phyloP scores from a whole-genome alignment of 148 eudicot genomes.

The Beta vulgaris region DNA sequence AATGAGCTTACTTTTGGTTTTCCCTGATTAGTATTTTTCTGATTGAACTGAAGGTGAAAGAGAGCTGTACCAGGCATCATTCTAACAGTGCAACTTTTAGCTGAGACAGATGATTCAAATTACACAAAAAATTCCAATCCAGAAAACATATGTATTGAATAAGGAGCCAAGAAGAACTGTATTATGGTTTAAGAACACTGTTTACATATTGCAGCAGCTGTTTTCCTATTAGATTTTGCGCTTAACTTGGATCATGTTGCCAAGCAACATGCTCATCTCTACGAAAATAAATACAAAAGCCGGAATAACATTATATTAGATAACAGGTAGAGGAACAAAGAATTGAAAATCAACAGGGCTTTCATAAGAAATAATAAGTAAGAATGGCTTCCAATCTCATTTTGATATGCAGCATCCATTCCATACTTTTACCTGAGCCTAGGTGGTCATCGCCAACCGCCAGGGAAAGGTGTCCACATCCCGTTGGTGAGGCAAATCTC shows the following conservation, averaged over 20 bases:
- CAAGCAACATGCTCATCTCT: not conserved
- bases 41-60: conserved; percentile 46
- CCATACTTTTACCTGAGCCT: no score
- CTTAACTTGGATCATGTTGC: not conserved
- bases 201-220: not conserved
- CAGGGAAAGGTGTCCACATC: no score
- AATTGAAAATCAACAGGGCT: not conserved
- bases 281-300: not conserved
- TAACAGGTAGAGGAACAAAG: not conserved
- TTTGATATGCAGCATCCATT: not conserved
- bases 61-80: conserved; percentile 84
- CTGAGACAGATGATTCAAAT: conserved; percentile 37
- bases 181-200: not conserved
- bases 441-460: no score
- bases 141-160: not conserved
- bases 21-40: conserved; percentile 40
- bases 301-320: not conserved
- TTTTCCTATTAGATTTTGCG: not conserved
- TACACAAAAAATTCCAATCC: not conserved
- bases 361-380: not conserved
- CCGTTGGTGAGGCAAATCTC: no score
- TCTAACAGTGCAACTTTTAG: conserved; percentile 45
- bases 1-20: conserved; percentile 47
- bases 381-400: not conserved
- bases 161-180: not conserved